Evolutionary conservation across 2,329 filamentous ascomycete species (phyloP), one percentile per base, ranked within the genome.

Genomic region (Aspergillus sp.): DNA sequence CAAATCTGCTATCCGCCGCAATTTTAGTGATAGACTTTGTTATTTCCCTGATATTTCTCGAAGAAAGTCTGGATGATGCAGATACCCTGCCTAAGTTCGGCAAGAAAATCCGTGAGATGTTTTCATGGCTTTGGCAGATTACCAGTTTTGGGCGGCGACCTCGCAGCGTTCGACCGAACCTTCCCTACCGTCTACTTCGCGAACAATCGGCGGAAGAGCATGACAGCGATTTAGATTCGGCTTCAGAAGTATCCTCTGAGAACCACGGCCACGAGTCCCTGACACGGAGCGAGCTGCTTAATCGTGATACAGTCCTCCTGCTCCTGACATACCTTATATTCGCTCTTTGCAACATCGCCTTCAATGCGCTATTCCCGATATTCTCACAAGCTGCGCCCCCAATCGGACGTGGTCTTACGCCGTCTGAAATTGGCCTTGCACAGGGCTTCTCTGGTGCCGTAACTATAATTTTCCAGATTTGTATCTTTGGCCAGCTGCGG

Each of bases 281-380:
- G 11, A 79, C 79, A 1, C 79, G 77, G 23, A 83, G 83, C 39
- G 80, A 86, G 51, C 76, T 96, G 2, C 81, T 93, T 51, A 96
- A 90, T 68, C 83, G 87, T 57, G 92, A 95, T 58, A 96, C 92
- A 0, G 73, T 97, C 12, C 79, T 96, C 3, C 83, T 99, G 0
- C 83, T 99, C 6, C 73, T 85, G 52, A 96, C 93, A 0, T 98
- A 96, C 69, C 84, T 97, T 44, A 88, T 98, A 50, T 99, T 98
- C 70, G 93, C 97, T 68, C 82, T 99, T 5, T 88, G 90, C 60
- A 98, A 98, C 73, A 91, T 97, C 64, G 92, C 91, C 3, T 99
- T 93, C 82, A 97, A 96, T 75, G 93, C 91, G 17, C 80, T 99
- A 0, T 99, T 96, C 68, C 95, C 95, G 1, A 93, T 98, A 54